These are phyloP conservation scores for Saprolegnia parasitica DNA, from an alignment of 352 stramenopile genomes.

Conservation along the genomic window DNA sequence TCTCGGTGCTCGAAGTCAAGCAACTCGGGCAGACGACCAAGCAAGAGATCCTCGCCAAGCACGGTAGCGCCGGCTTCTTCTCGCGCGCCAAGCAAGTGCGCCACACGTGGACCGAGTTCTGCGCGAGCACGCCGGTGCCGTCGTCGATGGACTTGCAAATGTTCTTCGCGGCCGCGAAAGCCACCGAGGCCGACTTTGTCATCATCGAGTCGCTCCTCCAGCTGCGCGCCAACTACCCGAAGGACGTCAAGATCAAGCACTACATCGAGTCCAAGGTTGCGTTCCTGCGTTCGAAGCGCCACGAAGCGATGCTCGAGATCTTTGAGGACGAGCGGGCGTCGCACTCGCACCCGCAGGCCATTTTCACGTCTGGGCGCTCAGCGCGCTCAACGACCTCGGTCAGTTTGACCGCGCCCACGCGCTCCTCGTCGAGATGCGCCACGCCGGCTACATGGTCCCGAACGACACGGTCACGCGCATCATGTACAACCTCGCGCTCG, in stretches of 20 bases:
- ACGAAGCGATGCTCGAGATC: constrained; percentile 17
- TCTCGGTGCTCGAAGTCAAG: constrained; percentile 13
- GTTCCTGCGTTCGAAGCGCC: constrained; percentile 7
- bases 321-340: constrained; percentile 13
- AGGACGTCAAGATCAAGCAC: constrained; percentile 20
- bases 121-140: not conserved
- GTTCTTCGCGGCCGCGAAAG: constrained; percentile 11
- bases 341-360: constrained; percentile 18
- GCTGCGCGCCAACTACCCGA: constrained; percentile 13
- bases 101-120: constrained; percentile 23
- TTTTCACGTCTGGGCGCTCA: constrained; percentile 26
- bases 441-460: constrained; percentile 46
- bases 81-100: constrained; percentile 5
- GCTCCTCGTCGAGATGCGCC: constrained; percentile 51
- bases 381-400: constrained; percentile 32
- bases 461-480: constrained; percentile 68
- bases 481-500: constrained; percentile 47
- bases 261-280: constrained; percentile 18
- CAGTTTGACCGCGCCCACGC: constrained; percentile 43
- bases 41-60: constrained; percentile 1
- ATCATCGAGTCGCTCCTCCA: constrained; percentile 8
- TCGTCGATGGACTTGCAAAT: not conserved
- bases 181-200: constrained; percentile 4
- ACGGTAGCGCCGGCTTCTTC: constrained; percentile 15
- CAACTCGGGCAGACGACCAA: constrained; percentile 1